phyloP scores from a whole-genome alignment of 179 eudicot species.

The Silene vulgaris region DNA sequence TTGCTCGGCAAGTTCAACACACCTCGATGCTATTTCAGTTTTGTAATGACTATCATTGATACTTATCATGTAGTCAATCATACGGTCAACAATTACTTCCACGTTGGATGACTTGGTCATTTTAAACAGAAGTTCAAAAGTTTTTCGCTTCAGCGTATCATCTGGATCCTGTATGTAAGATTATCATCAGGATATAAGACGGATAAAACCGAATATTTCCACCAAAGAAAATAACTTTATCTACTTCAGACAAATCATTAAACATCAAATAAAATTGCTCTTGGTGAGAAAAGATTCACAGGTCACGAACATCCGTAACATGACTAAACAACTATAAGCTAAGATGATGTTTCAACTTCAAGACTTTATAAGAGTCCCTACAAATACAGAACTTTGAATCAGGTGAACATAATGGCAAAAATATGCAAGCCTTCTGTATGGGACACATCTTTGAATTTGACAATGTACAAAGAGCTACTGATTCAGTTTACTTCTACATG shows the following conservation, averaged over 20 bases:
- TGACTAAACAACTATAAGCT: neutral
- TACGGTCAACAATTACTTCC: slow-evolving; percentile 95
- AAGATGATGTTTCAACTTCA: neutral
- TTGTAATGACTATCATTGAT: slow-evolving; percentile 88
- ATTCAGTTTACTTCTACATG: neutral
- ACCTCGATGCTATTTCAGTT: slow-evolving; percentile 95
- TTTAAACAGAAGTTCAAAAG: slow-evolving; percentile 90
- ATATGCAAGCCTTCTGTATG: neutral
- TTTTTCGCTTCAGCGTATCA: slow-evolving; percentile 94
- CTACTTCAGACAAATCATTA: neutral
- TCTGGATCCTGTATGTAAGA: slow-evolving; percentile 77
- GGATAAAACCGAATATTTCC: neutral
- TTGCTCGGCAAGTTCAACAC: slow-evolving; percentile 98
- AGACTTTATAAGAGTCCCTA: neutral
- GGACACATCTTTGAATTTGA: neutral
- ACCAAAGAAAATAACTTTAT: neutral
- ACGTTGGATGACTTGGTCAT: slow-evolving; percentile 98
- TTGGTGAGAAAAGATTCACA: neutral
- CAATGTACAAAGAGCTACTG: neutral
- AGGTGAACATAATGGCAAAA: neutral
- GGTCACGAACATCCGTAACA: slow-evolving; percentile 9
- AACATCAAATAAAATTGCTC: neutral
- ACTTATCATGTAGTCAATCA: slow-evolving; percentile 92
- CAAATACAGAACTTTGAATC: neutral
- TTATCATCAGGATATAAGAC: slow-evolving; percentile 20